Conservation (phyloP, 192 early-diverging fungal genomes). For the Dimargaris cristalligena region DNA sequence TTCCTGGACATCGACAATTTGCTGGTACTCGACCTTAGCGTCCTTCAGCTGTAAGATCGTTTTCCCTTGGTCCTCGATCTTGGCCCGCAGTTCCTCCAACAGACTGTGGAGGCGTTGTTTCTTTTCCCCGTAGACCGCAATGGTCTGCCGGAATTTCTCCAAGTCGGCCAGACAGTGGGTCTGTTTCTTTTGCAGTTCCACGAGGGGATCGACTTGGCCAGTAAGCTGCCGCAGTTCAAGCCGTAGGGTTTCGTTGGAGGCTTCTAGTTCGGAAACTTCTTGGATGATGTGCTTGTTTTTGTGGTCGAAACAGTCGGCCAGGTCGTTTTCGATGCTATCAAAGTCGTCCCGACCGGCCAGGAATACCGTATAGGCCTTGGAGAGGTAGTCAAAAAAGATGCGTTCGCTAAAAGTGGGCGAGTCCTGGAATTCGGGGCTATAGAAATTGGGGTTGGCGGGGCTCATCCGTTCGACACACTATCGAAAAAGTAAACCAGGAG, state of each 20-base stretch:
- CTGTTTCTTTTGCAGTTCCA: constrained; percentile 1
- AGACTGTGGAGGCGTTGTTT: background rate
- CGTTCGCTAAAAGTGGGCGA: constrained; percentile 39
- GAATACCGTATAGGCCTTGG: constrained; percentile 42
- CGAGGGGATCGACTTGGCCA: background rate
- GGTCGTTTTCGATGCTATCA: constrained; percentile 31
- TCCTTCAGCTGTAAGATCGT: constrained; percentile 24
- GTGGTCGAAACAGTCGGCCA: constrained; percentile 41
- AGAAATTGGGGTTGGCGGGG: constrained; percentile 15
- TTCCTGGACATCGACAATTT: constrained; percentile 54
- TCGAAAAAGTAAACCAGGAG: background rate
- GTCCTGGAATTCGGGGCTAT: constrained; percentile 21
- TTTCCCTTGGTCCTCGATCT: constrained; percentile 31
- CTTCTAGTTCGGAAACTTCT: constrained; percentile 31
- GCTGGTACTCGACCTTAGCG: constrained; percentile 37
- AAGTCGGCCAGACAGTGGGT: constrained; percentile 12
- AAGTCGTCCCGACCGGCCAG: constrained; percentile 48
- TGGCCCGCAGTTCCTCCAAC: constrained; percentile 22
- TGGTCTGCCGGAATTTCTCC: constrained; percentile 17
- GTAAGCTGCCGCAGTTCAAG: constrained; percentile 6
- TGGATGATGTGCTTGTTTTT: constrained; percentile 35
- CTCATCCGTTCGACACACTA: constrained; percentile 39
- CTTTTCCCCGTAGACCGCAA: background rate
- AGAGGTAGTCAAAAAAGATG: constrained; percentile 55
- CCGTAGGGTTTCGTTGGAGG: constrained; percentile 10